A percentile compares a stretch with the other conserved stretches of the same genome.
phyloP scores from a whole-genome alignment of 2,329 filamentous ascomycete species.

The Curvularia hawaiiensis region DNA sequence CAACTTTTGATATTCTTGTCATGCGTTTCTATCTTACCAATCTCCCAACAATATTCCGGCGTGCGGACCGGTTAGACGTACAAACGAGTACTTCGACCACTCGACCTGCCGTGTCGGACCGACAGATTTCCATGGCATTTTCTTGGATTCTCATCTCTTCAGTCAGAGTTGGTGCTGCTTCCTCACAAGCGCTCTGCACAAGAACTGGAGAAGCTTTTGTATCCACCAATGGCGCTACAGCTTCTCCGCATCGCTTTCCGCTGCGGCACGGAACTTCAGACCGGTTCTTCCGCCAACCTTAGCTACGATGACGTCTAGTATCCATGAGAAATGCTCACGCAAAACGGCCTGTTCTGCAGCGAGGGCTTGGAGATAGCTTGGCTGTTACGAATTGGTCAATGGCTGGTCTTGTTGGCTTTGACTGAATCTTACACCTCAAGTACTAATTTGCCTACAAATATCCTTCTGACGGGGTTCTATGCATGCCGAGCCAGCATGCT shows the following conservation, averaged over 20 bases:
- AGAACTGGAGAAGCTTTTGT: slow-evolving; percentile 26
- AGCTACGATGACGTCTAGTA: slow-evolving; percentile 22
- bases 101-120: background rate
- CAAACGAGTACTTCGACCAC: background rate
- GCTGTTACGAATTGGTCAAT: slow-evolving; percentile 24
- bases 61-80: slow-evolving; percentile 9
- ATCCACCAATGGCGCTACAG: slow-evolving; percentile 36
- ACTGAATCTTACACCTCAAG: slow-evolving; percentile 5
- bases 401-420: slow-evolving; percentile 14
- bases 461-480: slow-evolving; percentile 15
- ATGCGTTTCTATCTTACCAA: background rate
- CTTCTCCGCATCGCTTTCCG: slow-evolving; percentile 12
- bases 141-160: slow-evolving; percentile 3
- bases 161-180: slow-evolving; percentile 8
- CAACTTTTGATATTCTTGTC: background rate
- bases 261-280: slow-evolving; percentile 30
- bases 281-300: slow-evolving; percentile 30
- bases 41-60: slow-evolving; percentile 4
- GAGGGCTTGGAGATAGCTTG: slow-evolving; percentile 25
- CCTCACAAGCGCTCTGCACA: slow-evolving; percentile 8
- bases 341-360: slow-evolving; percentile 20
- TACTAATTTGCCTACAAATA: slow-evolving; percentile 11
- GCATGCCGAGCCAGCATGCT: slow-evolving; percentile 21
- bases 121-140: background rate
- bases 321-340: slow-evolving; percentile 16